These are phyloP conservation scores for Pichia sporocuriosa DNA, from an alignment of 805 yeast genomes.

Conservation along the genomic window DNA sequence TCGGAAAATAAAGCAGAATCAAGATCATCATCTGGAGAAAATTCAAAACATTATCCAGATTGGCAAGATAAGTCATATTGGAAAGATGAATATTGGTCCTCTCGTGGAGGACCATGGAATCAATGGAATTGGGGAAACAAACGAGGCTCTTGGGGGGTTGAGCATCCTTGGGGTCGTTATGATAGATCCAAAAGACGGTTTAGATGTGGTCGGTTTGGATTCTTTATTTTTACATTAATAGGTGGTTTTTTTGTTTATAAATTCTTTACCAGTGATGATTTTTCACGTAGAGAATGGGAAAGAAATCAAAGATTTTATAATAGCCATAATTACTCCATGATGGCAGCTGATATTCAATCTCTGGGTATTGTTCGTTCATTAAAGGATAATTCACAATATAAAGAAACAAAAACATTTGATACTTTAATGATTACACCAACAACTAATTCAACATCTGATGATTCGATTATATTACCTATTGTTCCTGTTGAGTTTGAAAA, in stretches of 20 bases:
- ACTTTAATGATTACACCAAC: background rate
- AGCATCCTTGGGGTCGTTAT: background rate
- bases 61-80: no score
- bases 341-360: background rate
- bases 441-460: background rate
- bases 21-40: no score
- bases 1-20: no score
- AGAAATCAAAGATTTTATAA: background rate
- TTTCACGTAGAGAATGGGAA: background rate
- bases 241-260: conserved; percentile 1
- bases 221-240: background rate
- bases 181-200: background rate
- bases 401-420: background rate
- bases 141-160: background rate
- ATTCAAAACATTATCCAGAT: no score
- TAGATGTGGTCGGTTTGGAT: conserved; percentile 1
- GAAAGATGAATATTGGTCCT: no score
- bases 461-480: background rate
- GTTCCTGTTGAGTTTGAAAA: background rate
- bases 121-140: background rate
- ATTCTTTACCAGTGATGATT: background rate
- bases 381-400: background rate
- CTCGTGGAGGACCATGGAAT: no score
- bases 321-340: background rate
- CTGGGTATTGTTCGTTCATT: background rate